Evolutionary conservation across 2,329 filamentous ascomycete genomes (phyloP), one percentile per base, ranked within the genome.

Genomic region (Botryotinia convoluta): DNA sequence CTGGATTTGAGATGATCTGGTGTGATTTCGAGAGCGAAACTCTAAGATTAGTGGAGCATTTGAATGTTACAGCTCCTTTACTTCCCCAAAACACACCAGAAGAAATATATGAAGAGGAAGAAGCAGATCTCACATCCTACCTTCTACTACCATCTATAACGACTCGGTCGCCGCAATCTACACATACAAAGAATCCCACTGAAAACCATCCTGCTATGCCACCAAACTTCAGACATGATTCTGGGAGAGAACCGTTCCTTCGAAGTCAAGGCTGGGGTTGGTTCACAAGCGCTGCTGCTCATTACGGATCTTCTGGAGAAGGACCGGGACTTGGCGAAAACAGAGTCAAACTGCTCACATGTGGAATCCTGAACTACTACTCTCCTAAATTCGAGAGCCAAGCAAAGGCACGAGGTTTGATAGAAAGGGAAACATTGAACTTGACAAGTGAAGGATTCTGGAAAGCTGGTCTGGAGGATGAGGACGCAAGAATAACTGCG

Each of bases 1-100:
- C 85, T 20, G 85, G 84, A 6, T 87, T 87, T 73, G 85, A 87
- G 79, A 79, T 86, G 77, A 85, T 86, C n/a, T 86, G 85, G 85
- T 87, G 85, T 75, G 82, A 86, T 73, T 87, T 87, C 70, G 78
- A 81, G 37, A 84, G 84, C 72, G 82, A 82, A 16, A 84, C 82
- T 29, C 75, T 86, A 70, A 79, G 82, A 69, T 75, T 87, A 65
- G 78, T 86, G 35, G 83, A 81, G 61, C 82, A 83, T 73, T 74
- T 85, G 26, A 86, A 87, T 74, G 82, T 86, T 3, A 86, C 85
- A 35, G 84, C 82, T 26, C 85, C 85, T 37, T 78, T 83, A 51
- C 76, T 83, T 44, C 77, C 74, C 4, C 63, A 70, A 35, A 63
- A 75, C 10, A 59, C 62, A n/a, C 74, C 72, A 9, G 65, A 73